Evolutionary conservation across 306 rosid genomes (phyloP).

Genomic region (Arachis hypogaea): DNA sequence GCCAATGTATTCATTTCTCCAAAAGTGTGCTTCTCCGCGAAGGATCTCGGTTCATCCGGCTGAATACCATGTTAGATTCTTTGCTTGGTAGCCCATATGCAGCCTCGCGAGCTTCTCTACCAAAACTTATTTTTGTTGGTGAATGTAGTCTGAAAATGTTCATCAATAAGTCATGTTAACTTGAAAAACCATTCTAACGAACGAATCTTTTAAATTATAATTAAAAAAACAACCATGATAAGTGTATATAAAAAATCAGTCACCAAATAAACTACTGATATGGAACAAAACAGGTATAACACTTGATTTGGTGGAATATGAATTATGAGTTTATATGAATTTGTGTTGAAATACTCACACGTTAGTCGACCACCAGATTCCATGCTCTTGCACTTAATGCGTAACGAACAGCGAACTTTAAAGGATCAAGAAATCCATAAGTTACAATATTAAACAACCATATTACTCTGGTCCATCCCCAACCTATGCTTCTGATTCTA

Average conservation of each 20-base stretch:
- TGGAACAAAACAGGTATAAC: too few species aligned
- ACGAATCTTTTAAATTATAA: neutral
- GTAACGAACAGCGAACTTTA: slow-evolving; percentile 70
- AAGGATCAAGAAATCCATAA: slow-evolving; percentile 69
- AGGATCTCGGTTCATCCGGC: slow-evolving; percentile 42
- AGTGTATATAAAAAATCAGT: too few species aligned
- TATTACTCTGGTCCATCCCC: slow-evolving; percentile 73
- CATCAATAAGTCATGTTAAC: slow-evolving; percentile 21
- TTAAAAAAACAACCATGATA: neutral
- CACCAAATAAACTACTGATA: too few species aligned
- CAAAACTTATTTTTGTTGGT: slow-evolving; percentile 67
- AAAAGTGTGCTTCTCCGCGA: slow-evolving; percentile 53
- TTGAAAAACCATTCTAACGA: neutral
- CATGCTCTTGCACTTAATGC: slow-evolving; percentile 71
- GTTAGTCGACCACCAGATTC: slow-evolving; percentile 64
- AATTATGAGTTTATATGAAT: too few species aligned
- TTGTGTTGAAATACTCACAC: slow-evolving; percentile 47
- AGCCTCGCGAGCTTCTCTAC: slow-evolving; percentile 71
- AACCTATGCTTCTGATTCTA: slow-evolving; percentile 57
- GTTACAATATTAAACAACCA: slow-evolving; percentile 62
- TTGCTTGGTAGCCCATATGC: slow-evolving; percentile 74
- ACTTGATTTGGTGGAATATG: too few species aligned
- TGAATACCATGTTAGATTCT: slow-evolving; percentile 70
- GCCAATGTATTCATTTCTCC: slow-evolving; percentile 70
- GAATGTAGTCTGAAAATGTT: slow-evolving; percentile 68